These are phyloP conservation scores for Suillus subaureus DNA, from an alignment of 768 basidiomycete species.

Conservation along the genomic window DNA sequence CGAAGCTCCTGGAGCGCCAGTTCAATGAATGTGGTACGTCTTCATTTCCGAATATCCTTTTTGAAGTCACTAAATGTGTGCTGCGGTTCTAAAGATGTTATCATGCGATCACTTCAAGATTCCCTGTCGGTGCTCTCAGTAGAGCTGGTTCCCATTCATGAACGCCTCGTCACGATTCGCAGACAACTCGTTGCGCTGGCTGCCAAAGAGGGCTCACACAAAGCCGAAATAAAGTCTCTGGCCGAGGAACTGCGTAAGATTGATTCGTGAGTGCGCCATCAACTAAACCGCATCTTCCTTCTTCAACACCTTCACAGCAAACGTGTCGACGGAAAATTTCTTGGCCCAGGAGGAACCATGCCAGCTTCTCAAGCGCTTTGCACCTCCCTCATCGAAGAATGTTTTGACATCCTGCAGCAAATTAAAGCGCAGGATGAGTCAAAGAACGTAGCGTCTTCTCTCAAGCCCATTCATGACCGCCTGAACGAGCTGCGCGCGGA, in stretches of 20 bases:
- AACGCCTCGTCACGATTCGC: constrained; percentile 83
- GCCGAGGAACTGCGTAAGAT: constrained; percentile 94
- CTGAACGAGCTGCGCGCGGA: constrained; percentile 83
- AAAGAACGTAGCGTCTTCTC: constrained; percentile 79
- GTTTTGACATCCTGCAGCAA: constrained; percentile 94
- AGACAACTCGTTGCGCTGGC: constrained; percentile 88
- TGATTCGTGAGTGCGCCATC: constrained; percentile 76
- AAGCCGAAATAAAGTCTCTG: constrained; percentile 85
- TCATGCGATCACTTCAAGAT: constrained; percentile 77
- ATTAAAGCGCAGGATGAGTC: constrained; percentile 93
- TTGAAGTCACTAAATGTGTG: constrained; percentile 6
- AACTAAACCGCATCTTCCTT: not conserved
- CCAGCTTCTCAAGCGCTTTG: constrained; percentile 92
- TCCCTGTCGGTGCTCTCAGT: constrained; percentile 86
- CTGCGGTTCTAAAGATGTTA: constrained; percentile 54
- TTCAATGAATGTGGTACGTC: constrained; percentile 87
- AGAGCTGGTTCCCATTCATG: constrained; percentile 90
- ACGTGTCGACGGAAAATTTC: constrained; percentile 94
- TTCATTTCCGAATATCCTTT: constrained; percentile 11
- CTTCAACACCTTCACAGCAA: constrained; percentile 48
- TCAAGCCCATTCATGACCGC: constrained; percentile 93
- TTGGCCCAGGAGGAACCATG: constrained; percentile 87
- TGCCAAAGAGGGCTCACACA: constrained; percentile 83
- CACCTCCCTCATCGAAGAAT: constrained; percentile 91
- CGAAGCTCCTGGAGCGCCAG: constrained; percentile 87